Conservation (phyloP, 2,329 filamentous ascomycete species). For the Exophiala sideris region DNA sequence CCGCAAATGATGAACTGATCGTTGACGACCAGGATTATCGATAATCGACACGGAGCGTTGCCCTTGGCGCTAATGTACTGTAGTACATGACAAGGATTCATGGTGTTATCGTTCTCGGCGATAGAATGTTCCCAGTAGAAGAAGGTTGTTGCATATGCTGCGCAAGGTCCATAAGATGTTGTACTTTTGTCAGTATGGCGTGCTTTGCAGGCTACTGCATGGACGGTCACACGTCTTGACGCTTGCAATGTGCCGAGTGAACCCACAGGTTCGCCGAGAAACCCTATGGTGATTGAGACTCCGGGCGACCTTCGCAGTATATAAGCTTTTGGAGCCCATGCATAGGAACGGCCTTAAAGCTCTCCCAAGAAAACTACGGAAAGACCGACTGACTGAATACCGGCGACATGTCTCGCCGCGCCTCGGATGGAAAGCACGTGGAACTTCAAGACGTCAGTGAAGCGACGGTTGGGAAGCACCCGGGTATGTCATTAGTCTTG, state of each 20-base stretch:
- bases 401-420: background rate
- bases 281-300: background rate
- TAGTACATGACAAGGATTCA: background rate
- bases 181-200: background rate
- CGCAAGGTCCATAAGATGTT: background rate
- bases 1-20: background rate
- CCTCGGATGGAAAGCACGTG: background rate
- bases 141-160: background rate
- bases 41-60: background rate
- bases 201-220: background rate
- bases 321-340: background rate
- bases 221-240: background rate
- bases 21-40: background rate
- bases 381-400: background rate
- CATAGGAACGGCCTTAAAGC: background rate
- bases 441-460: constrained; percentile 9
- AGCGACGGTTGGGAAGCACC: background rate
- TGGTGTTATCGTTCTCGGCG: background rate
- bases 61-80: background rate
- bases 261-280: background rate
- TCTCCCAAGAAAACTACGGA: background rate
- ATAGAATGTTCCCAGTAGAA: background rate
- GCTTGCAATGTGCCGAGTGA: background rate
- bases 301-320: background rate
- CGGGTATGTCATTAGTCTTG: background rate